Conservation (phyloP, 2,329 filamentous ascomycete species). For the Tolypocladium guangdongense region DNA sequence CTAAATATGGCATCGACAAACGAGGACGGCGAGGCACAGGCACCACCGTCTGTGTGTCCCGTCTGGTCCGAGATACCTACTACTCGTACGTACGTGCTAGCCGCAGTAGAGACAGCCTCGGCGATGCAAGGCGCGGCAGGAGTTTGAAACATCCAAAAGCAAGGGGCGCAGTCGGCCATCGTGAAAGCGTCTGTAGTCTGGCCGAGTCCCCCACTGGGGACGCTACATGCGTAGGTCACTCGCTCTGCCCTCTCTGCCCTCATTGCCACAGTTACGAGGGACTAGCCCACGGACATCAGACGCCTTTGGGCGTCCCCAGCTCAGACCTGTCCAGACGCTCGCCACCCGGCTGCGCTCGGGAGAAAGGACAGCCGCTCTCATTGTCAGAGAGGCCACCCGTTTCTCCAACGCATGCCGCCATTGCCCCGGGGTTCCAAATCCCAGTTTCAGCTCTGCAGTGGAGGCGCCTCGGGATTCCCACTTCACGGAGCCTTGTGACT, state of each 20-base stretch:
- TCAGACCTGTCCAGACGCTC: background rate
- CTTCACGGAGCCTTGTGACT: background rate
- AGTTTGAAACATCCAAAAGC: slow-evolving; percentile 2
- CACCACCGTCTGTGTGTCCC: background rate
- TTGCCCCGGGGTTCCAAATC: background rate
- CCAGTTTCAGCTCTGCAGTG: background rate
- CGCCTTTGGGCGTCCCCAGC: too few species aligned
- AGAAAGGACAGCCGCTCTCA: background rate
- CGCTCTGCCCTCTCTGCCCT: background rate
- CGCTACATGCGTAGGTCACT: too few species aligned
- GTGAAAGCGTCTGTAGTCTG: slow-evolving; percentile 1
- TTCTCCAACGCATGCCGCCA: background rate
- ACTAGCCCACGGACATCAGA: background rate
- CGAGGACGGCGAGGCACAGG: background rate
- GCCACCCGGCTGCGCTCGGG: background rate
- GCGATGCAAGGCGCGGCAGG: slow-evolving; percentile 2
- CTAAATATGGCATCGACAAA: background rate
- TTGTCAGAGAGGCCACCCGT: background rate
- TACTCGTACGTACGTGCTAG: too few species aligned
- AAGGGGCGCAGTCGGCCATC: background rate
- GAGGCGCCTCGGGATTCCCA: background rate
- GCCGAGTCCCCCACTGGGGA: background rate
- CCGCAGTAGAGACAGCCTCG: background rate
- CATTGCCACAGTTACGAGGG: background rate
- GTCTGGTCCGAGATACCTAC: too few species aligned